phyloP scores from a whole-genome alignment of 2,329 filamentous ascomycete species.

The Arthrobotrys musiformis region DNA sequence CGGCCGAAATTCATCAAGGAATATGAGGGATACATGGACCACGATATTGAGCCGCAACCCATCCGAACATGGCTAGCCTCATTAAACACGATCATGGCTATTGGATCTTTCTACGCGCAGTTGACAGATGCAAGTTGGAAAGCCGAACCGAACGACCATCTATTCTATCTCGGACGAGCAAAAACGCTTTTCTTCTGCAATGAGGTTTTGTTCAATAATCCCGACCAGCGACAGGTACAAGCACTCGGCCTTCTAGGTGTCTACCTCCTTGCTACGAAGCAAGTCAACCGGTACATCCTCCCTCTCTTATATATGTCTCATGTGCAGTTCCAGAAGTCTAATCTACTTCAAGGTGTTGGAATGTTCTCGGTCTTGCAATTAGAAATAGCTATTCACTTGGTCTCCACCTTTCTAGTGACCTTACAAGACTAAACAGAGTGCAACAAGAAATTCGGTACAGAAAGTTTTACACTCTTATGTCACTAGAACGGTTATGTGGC shows the following conservation, averaged over 20 bases:
- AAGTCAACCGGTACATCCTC: conserved; percentile 57
- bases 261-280: conserved; percentile 57
- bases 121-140: conserved; percentile 58
- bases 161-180: conserved; percentile 56
- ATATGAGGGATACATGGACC: conserved; percentile 55
- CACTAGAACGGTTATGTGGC: conserved; percentile 57
- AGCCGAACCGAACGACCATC: conserved; percentile 50
- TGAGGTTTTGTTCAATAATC: conserved; percentile 57
- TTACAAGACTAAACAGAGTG: conserved; percentile 49
- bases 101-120: conserved; percentile 57
- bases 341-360: conserved; percentile 57
- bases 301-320: background rate
- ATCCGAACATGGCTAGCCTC: conserved; percentile 57
- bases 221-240: conserved; percentile 56
- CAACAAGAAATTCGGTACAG: conserved; percentile 55
- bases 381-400: conserved; percentile 57
- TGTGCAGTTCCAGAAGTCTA: background rate
- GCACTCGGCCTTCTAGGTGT: conserved; percentile 57
- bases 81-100: conserved; percentile 58
- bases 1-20: conserved; percentile 55
- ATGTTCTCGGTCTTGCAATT: conserved; percentile 58
- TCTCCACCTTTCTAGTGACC: conserved; percentile 58
- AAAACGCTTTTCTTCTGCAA: conserved; percentile 55
- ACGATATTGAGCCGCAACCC: conserved; percentile 56
- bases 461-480: conserved; percentile 51